Base-by-base conservation (phyloP, 169 alveolate species). In the Besnoitia besnoiti region DNA sequence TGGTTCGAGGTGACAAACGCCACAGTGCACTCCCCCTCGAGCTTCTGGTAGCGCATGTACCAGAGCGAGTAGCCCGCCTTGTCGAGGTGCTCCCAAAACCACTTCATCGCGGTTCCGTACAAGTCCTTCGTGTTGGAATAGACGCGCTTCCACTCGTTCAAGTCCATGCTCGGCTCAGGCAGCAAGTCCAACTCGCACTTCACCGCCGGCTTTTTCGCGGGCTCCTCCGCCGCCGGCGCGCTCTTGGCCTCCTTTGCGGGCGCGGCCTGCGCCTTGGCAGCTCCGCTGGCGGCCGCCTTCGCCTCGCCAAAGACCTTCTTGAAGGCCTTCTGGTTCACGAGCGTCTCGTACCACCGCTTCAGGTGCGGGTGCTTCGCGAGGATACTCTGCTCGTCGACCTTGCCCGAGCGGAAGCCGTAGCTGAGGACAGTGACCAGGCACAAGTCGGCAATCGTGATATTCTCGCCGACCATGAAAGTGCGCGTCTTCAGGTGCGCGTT, bases 61-160 rank as follows among this genome's bases (percentile, higher is more conserved):
- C 98, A 99, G 94, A 98, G 92, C 44, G 98, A 96, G 95, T 97
- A 99, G 51, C 98, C 99, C 79, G 96, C 96, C 7, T 95, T 76
- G 94, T 99, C 99, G 93, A 94, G 96, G 85, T 95, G 95, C 61
- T 94, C 91, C 97, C 98, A 97, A 93, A 98, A 97, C 96, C 98
- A 96, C 35, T 98, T 97, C 97, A 98, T 96, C 59, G 98, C 98
- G 46, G 93, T 97, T 77, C 97, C 98, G 90, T 96, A 95, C 51
- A 97, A 91, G 92, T 98, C 97, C 90, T 97, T 97, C 92, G 98
- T 97, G 94, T 99, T 98, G 80, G 99, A 96, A 96, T 97, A 98
- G 89, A 96, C 95, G 94, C 98, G 98, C 94, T 99, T 98, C 99
- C 99, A 98, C 62, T 97, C 98, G 91, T 98, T 99, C 59, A 99